Evolutionary conservation across 2,329 filamentous ascomycete species (phyloP).

Genomic region (Mollisiaceae sp.): DNA sequence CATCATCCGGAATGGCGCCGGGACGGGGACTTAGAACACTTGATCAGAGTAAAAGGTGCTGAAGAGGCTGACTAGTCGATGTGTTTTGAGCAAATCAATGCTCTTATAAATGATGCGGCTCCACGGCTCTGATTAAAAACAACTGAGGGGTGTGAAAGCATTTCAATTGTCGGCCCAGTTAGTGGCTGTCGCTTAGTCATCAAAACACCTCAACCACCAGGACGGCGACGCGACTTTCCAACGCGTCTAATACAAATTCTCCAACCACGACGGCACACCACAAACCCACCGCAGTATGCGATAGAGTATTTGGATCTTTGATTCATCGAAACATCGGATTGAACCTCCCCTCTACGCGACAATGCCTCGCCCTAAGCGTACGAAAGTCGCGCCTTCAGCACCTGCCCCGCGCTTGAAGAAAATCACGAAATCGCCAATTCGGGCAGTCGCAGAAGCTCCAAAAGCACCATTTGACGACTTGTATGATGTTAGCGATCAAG

Average conservation of each 20-base stretch:
- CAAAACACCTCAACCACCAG: constrained; percentile 18
- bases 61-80: neutral
- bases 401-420: constrained; percentile 34
- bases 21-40: neutral
- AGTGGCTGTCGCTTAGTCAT: constrained; percentile 6
- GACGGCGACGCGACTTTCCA: neutral
- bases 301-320: constrained; percentile 9
- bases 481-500: constrained; percentile 42
- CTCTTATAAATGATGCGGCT: neutral
- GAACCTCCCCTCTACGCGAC: constrained; percentile 12
- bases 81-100: neutral
- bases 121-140: no score
- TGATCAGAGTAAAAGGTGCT: neutral
- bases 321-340: neutral
- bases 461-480: constrained; percentile 36
- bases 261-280: neutral
- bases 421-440: constrained; percentile 21
- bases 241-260: constrained; percentile 9
- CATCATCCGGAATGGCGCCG: neutral
- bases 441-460: constrained; percentile 18
- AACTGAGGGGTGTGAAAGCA: neutral
- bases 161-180: neutral
- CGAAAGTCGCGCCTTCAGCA: constrained; percentile 41
- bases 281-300: constrained; percentile 18
- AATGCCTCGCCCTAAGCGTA: constrained; percentile 45